phyloP scores from a whole-genome alignment of 139 green algal species.

The Chlamydomonas sphaeroides region DNA sequence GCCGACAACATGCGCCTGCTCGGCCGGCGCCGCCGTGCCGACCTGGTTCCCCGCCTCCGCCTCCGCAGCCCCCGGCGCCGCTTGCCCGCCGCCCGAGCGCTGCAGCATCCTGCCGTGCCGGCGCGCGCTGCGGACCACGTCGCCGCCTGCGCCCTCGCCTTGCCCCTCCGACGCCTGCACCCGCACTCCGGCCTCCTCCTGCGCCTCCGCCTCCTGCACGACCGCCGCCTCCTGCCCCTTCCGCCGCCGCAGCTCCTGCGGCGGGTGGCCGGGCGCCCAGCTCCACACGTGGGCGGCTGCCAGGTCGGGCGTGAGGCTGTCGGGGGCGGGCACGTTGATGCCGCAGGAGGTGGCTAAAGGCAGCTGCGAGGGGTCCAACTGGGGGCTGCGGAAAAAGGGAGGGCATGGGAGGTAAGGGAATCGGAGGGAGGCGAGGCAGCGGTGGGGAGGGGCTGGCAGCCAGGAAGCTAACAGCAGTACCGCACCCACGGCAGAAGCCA shows the following conservation, averaged over 20 bases:
- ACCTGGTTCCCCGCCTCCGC: not conserved
- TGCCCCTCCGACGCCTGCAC: not conserved
- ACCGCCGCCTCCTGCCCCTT: not conserved
- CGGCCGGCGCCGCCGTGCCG: not conserved
- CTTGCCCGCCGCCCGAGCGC: not conserved
- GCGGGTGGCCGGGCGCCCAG: constrained; percentile 64
- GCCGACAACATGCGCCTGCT: not conserved
- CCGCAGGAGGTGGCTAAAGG: constrained; percentile 61
- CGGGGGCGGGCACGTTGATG: constrained; percentile 72
- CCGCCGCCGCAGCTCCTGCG: not conserved
- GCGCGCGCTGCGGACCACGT: no score
- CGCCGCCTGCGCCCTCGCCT: no score
- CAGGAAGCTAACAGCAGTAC: not conserved
- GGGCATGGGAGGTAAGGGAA: not conserved
- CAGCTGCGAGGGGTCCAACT: constrained; percentile 25
- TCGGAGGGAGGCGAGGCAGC: not conserved
- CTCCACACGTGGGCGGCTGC: constrained; percentile 69
- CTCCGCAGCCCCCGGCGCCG: not conserved
- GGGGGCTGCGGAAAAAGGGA: not conserved
- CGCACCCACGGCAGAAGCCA: no score
- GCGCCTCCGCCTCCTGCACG: no score
- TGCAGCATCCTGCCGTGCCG: no score
- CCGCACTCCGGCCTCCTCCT: no score
- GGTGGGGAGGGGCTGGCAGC: not conserved
- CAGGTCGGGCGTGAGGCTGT: constrained; percentile 66